Percentiles rank a stretch among this genome's conserved stretches.
Evolutionary conservation across 108 stramenopile genomes (phyloP).

Genomic region (Cyclotella kingstonii): DNA sequence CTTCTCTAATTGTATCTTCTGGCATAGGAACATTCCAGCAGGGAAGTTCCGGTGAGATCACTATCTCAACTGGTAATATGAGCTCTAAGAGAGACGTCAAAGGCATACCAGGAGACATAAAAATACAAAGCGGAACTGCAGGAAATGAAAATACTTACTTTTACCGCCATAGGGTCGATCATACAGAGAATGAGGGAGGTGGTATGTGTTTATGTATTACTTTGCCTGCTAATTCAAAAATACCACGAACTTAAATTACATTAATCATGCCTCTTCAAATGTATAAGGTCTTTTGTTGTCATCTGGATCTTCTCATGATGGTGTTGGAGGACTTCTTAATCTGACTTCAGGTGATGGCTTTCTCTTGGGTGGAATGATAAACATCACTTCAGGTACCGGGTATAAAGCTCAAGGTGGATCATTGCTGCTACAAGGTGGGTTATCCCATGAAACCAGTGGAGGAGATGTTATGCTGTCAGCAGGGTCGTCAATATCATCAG

Average conservation of each 20-base stretch:
- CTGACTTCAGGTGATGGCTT: constrained; percentile 19
- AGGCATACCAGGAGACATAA: not conserved
- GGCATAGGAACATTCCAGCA: constrained; percentile 1
- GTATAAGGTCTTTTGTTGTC: constrained; percentile 13
- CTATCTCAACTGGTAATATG: constrained; percentile 5
- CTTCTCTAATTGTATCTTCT: not conserved
- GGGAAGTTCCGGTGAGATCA: not conserved
- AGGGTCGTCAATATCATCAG: constrained; percentile 2
- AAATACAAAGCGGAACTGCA: not conserved
- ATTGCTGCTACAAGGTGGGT: constrained; percentile 12
- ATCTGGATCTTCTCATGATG: constrained; percentile 29
- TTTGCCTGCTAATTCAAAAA: no score
- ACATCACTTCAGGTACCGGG: constrained; percentile 24
- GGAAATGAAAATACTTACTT: constrained; percentile 3
- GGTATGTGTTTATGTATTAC: no score
- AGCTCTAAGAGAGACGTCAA: constrained; percentile 1
- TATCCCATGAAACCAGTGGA: constrained; percentile 1
- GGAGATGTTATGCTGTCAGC: constrained; percentile 29
- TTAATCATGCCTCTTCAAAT: not conserved
- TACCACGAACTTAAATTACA: no score
- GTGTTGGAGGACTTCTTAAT: constrained; percentile 23
- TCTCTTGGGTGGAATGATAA: constrained; percentile 15
- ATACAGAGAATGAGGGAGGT: not conserved
- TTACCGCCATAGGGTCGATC: not conserved
- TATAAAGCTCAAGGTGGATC: constrained; percentile 14